phyloP scores from a whole-genome alignment of 106 monocot genomes.

The Dioscorea zingiberensis region DNA sequence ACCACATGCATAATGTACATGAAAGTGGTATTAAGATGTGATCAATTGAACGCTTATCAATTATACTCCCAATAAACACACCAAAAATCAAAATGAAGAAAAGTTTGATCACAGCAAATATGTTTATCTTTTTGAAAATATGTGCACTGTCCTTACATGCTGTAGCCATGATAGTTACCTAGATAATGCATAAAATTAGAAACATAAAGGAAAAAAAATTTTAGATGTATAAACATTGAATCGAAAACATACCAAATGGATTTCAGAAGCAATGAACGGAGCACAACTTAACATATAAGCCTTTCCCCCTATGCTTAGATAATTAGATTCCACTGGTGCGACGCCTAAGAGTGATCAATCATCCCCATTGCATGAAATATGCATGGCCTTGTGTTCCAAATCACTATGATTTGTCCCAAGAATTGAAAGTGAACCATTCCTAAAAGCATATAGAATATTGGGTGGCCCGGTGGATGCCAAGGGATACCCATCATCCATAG shows the following conservation, averaged over 20 bases:
- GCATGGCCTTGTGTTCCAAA: neutral
- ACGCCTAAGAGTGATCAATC: neutral
- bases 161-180: constrained; percentile 23
- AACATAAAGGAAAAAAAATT: neutral
- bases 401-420: neutral
- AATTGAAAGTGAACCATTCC: neutral
- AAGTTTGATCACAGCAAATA: constrained; percentile 2
- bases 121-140: constrained; percentile 14
- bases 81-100: constrained; percentile 20
- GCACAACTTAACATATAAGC: neutral
- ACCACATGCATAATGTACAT: too few relatives aligned
- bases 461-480: neutral
- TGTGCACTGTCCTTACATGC: neutral
- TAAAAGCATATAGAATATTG: neutral
- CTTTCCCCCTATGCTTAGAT: neutral
- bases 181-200: neutral
- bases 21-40: too few relatives aligned
- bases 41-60: too few relatives aligned
- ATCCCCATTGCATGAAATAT: constrained; percentile 10
- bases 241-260: constrained; percentile 12
- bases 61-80: constrained; percentile 13
- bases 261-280: constrained; percentile 12
- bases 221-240: neutral
- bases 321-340: neutral
- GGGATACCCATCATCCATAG: constrained; percentile 6